Conservation (phyloP, 768 basidiomycete genomes). For the Leucosporidium creatinivorum region DNA sequence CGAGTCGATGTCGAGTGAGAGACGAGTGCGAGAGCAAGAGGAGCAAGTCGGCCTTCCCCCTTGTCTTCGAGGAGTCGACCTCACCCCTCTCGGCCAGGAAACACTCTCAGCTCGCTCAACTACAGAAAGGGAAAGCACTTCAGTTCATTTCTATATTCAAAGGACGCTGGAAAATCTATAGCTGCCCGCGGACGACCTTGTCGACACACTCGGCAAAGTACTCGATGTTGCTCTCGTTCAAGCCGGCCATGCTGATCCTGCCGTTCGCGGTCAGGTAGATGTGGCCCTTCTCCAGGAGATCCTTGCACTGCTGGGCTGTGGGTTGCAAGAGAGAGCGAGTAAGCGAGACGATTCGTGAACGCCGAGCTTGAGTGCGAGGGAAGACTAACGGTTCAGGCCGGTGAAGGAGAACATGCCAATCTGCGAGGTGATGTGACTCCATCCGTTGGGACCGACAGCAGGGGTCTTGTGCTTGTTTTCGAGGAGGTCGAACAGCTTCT, state of each 20-base stretch:
- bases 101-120: too few species aligned
- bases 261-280: conserved; percentile 92
- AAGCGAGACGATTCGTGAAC: neutral
- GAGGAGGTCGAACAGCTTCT: conserved; percentile 68
- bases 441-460: conserved; percentile 41
- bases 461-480: conserved; percentile 77
- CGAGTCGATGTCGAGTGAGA: too few species aligned
- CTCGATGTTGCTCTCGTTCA: conserved; percentile 74
- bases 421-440: conserved; percentile 90
- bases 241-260: conserved; percentile 83
- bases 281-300: conserved; percentile 77
- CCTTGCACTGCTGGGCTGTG: conserved; percentile 63
- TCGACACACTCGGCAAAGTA: conserved; percentile 85
- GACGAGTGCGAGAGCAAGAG: too few species aligned
- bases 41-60: too few species aligned
- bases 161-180: too few species aligned
- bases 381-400: conserved; percentile 51
- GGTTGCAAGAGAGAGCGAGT: neutral
- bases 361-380: neutral
- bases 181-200: conserved; percentile 44
- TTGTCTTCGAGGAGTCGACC: too few species aligned
- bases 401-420: conserved; percentile 85
- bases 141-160: too few species aligned
- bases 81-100: too few species aligned
- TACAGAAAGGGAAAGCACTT: too few species aligned